Evolutionary conservation across 257 asterid genomes (phyloP), one percentile per base, ranked within the genome.

Genomic region (Oldenlandia corymbosa): DNA sequence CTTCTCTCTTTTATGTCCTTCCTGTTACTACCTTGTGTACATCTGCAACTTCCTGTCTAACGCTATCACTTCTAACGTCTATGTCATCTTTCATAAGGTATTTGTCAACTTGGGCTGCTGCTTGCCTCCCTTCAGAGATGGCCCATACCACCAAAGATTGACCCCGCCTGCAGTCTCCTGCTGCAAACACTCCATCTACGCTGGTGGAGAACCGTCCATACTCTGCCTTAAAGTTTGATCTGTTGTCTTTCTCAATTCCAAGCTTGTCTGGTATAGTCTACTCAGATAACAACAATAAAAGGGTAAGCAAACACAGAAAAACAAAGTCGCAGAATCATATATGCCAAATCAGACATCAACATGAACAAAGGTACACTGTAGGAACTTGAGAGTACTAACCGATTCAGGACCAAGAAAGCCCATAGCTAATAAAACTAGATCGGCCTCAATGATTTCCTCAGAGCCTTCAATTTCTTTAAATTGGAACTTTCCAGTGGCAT

Each of bases 81-180:
- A 39, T 62, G 18, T 71, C 85, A 5, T 79, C 89, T 60, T 75
- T 75, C 77, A 74, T 69, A 64, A 93, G 94, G 66, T 63, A 90
- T 52, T 81, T 81, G 83, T 93, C 97, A 1, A 90, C 96, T 70
- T 84, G 97, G 11, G 97, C 79, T 20, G 99, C 99, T 46, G 97
- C 85, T 72, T 87, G 96, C 49, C 99, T 77, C 58, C 99, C 99
- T 82, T 93, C 99, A 1, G 83, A 72, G 64, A 93, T 93, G 18
- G 99, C 99, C 99, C 99, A 93, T 27, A 93, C 97, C 51, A 93
- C 99, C 43, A 93, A 84, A 41, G 99, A 93, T 39, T 93, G 99
- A 1, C 99, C 99, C 1, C 97, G 82, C 17, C 99, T 79, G 70
- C 99, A 93, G 65, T 93, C 99, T n/a, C 99, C 97, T 9, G 99